Conservation (phyloP, 257 asterid genomes). For the Echites panduratus region DNA sequence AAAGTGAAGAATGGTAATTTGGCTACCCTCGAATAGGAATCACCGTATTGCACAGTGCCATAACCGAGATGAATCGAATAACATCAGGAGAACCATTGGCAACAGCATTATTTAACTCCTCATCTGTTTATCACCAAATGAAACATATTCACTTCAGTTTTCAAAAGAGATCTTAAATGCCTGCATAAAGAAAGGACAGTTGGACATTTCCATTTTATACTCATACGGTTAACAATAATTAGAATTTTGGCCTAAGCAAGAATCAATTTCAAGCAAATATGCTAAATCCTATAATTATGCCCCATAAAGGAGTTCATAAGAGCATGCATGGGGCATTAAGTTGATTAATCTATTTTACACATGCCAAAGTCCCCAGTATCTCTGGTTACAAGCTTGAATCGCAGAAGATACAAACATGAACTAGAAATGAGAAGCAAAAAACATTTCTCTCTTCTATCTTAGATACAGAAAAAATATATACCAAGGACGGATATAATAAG, state of each 20-base stretch:
- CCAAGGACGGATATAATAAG: no score
- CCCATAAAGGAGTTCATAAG: background rate
- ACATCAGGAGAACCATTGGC: conserved; percentile 66
- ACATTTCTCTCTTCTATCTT: background rate
- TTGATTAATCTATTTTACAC: background rate
- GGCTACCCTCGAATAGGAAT: conserved; percentile 80
- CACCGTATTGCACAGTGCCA: conserved; percentile 96
- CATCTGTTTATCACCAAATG: conserved; percentile 40
- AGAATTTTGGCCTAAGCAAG: background rate
- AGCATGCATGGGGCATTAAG: background rate
- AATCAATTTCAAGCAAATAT: background rate
- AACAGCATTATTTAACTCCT: conserved; percentile 59
- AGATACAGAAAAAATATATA: background rate
- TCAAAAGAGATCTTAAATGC: background rate
- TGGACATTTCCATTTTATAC: background rate
- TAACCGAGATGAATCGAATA: conserved; percentile 69
- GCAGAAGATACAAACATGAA: background rate
- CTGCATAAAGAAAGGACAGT: background rate
- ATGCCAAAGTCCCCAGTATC: background rate
- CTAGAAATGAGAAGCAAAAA: background rate
- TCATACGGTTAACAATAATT: no score
- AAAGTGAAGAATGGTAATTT: conserved; percentile 5
- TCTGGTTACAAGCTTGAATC: background rate
- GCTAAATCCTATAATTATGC: background rate
- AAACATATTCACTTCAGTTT: conserved; percentile 1